A percentile compares a stretch with the other conserved stretches of the same genome.
phyloP scores from a whole-genome alignment of 2,329 filamentous ascomycete genomes.

The Calonectria pteridis region DNA sequence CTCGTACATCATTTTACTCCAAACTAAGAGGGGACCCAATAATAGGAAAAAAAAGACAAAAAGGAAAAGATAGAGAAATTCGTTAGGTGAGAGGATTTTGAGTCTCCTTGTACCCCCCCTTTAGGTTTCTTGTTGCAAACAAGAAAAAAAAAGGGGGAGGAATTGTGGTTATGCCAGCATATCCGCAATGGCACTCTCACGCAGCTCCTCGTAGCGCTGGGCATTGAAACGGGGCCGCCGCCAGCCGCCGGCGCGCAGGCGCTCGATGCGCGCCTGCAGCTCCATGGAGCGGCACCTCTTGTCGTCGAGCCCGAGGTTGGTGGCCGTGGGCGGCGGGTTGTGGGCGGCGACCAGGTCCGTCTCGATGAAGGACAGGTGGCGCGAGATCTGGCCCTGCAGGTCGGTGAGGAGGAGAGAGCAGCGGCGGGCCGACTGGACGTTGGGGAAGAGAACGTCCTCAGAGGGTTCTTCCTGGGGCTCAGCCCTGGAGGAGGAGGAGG shows the following conservation, averaged over 20 bases:
- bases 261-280: constrained; percentile 65
- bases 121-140: background rate
- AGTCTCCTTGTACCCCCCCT: background rate
- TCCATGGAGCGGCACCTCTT: constrained; percentile 56
- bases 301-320: constrained; percentile 34
- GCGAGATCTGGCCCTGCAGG: constrained; percentile 62
- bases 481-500: background rate
- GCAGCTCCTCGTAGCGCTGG: constrained; percentile 64
- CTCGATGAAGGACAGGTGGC: constrained; percentile 62
- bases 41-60: background rate
- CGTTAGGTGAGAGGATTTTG: background rate
- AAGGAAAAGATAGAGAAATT: background rate
- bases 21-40: background rate
- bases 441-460: constrained; percentile 20
- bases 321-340: constrained; percentile 23
- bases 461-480: background rate
- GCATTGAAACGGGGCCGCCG: constrained; percentile 67
- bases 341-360: constrained; percentile 50
- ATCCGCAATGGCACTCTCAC: constrained; percentile 65
- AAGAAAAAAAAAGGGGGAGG: background rate
- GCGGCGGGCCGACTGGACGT: constrained; percentile 59
- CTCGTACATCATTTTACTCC: constrained; percentile 10
- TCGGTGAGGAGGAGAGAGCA: constrained; percentile 62
- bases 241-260: constrained; percentile 67
- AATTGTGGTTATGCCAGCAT: constrained; percentile 45